Evolutionary conservation across 2,329 filamentous ascomycete species (phyloP).

Genomic region (Arthrobotrys musiformis): DNA sequence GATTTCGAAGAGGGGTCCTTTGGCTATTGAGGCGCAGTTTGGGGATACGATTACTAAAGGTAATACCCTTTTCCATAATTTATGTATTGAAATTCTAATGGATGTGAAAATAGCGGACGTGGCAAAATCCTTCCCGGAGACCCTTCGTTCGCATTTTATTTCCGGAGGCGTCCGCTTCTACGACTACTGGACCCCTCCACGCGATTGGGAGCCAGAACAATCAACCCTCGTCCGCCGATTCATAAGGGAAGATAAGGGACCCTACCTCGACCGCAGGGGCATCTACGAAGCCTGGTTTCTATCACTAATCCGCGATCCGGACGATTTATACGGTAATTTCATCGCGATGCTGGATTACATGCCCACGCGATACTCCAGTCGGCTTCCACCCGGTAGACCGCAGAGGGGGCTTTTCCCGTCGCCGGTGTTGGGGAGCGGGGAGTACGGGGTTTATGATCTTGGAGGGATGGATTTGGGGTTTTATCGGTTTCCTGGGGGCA

Average conservation of each 20-base stretch:
- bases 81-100: not conserved
- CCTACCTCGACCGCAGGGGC: not conserved
- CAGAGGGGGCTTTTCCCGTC: not conserved
- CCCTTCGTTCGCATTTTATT: constrained; percentile 2
- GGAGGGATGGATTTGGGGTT: not conserved
- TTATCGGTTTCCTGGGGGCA: not conserved
- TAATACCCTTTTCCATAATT: not conserved
- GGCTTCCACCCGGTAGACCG: constrained; percentile 6
- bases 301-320: not conserved
- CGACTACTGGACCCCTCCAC: constrained; percentile 1
- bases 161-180: not conserved
- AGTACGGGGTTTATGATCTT: constrained; percentile 7
- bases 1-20: not conserved
- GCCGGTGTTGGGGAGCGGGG: not conserved
- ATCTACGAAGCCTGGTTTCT: constrained; percentile 9
- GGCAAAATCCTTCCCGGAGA: constrained; percentile 6
- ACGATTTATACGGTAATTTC: constrained; percentile 5
- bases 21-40: constrained; percentile 13
- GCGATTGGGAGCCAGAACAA: not conserved
- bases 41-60: constrained; percentile 7
- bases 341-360: constrained; percentile 2
- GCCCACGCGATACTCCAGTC: not conserved
- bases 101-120: not conserved
- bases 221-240: constrained; percentile 2
- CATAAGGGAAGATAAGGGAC: not conserved